Conservation (phyloP, 495 filamentous ascomycete species). For the Aspergillus heteromorphus region DNA sequence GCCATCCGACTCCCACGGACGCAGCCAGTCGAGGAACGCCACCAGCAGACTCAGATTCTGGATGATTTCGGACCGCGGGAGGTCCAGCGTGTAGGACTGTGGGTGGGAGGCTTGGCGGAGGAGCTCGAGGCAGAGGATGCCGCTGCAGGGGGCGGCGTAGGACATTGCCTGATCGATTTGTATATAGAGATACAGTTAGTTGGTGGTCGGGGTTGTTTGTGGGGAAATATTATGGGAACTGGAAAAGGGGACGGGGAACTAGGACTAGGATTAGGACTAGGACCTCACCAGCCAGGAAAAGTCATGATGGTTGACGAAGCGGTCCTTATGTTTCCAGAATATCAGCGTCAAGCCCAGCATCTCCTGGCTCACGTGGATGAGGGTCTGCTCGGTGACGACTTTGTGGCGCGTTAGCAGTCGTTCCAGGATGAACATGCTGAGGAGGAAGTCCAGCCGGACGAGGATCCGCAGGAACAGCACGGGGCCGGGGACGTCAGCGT, state of each 20-base stretch:
- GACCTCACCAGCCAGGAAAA: conserved; percentile 8
- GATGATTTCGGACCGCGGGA: conserved; percentile 1
- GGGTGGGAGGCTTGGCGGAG: conserved; percentile 3
- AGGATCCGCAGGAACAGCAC: background rate
- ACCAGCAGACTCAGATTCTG: conserved; percentile 2
- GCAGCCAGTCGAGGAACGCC: conserved; percentile 3
- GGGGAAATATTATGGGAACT: no score
- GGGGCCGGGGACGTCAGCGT: background rate
- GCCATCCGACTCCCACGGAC: background rate
- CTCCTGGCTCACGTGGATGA: conserved; percentile 2
- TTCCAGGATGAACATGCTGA: conserved; percentile 1
- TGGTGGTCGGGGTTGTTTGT: background rate
- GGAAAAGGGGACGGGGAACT: no score
- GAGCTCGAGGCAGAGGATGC: conserved; percentile 7
- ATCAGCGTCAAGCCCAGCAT: background rate
- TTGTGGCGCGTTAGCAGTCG: conserved; percentile 1
- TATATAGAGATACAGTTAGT: background rate
- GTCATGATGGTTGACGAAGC: background rate
- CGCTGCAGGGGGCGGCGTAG: conserved; percentile 3
- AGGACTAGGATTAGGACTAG: no score
- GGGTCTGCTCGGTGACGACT: background rate
- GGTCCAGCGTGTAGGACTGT: background rate
- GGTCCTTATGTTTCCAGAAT: conserved; percentile 6
- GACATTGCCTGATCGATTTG: background rate
- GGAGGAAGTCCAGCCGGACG: background rate